Base-by-base conservation (phyloP, 306 rosid genomes). In the Mimosa pudica region DNA sequence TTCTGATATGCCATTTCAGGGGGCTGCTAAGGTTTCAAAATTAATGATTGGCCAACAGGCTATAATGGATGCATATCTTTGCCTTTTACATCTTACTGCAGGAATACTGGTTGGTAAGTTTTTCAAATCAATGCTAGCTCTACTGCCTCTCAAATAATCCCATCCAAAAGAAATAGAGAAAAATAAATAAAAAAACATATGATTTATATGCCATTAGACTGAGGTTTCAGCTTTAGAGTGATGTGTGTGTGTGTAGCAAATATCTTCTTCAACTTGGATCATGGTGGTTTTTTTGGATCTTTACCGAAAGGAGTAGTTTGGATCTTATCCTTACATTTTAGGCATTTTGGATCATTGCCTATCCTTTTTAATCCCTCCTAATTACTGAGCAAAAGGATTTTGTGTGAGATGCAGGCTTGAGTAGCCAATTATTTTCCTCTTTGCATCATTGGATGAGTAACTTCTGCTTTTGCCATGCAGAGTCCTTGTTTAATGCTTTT, bases 1-100 rank as follows among this genome's bases (percentile, higher is more conserved):
- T 80, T 79, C 70, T 36, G 61, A 62, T 82, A 82, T 48, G 46
- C 77, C 65, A 83, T 82, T 86, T 55, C 85, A 95, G 98, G 98
- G 98, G 41, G 98, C 98, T 58, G 93, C 98, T 79, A 95, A 95
- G 87, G 98, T 95, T 81, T 95, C 98, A 12, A 90, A 92, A 79
- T 62, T 95, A 81, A 90, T 89, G 92, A 89, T 95, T 75, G 98
- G 98, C 62, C 98, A 95, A 65, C 98, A 95, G 82, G 97, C 94
- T 11, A 92, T 95, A 84, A 89, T 94, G 94, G 98, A 94, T 87
- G 95, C 98, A 57, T 91, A 94, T 86, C 93, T 94, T 80, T 92
- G 97, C 87, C 93, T 94, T 77, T 82, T 94, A 73, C 98, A 94
- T 86, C 89, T 94, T 75, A 94, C 97, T 18, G 97, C 97, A 7